Conservation (phyloP, 768 basidiomycete species). For the Sporobolomyces phaffii region DNA sequence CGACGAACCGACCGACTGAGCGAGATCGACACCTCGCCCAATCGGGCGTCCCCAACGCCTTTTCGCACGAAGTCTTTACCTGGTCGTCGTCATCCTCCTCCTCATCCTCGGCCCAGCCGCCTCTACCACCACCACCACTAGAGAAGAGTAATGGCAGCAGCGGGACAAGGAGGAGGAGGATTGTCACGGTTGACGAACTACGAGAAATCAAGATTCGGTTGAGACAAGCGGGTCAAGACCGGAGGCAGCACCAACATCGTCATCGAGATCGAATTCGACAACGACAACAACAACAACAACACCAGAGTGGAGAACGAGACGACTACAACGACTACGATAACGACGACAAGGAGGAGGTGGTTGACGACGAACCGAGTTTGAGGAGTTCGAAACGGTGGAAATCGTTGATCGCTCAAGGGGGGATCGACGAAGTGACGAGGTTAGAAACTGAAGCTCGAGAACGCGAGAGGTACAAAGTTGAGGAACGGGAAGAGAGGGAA, state of each 20-base stretch:
- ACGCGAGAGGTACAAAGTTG: slow-evolving; percentile 3
- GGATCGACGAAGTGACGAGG: slow-evolving; percentile 2
- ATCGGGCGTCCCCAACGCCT: slow-evolving; percentile 22
- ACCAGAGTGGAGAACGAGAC: background rate
- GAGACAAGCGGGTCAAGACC: background rate
- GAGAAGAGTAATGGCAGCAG: no score
- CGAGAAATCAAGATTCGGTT: slow-evolving; percentile 20
- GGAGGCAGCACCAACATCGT: no score
- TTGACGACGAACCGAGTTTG: background rate
- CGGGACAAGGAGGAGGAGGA: background rate
- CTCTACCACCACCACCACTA: no score
- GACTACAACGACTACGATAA: background rate
- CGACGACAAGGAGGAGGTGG: background rate
- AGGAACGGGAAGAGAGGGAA: slow-evolving; percentile 19
- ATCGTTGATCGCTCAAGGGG: background rate
- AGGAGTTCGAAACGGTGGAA: background rate
- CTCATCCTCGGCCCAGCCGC: no score
- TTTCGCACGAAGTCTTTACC: slow-evolving; percentile 2
- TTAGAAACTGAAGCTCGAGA: slow-evolving; percentile 5
- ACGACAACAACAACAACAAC: no score
- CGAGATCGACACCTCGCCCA: slow-evolving; percentile 17
- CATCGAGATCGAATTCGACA: no score
- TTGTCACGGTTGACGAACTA: slow-evolving; percentile 1
- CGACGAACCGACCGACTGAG: background rate
- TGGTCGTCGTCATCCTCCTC: background rate